These are phyloP conservation scores for Lentinula lateritia DNA, from an alignment of 768 basidiomycete species.

Conservation along the genomic window DNA sequence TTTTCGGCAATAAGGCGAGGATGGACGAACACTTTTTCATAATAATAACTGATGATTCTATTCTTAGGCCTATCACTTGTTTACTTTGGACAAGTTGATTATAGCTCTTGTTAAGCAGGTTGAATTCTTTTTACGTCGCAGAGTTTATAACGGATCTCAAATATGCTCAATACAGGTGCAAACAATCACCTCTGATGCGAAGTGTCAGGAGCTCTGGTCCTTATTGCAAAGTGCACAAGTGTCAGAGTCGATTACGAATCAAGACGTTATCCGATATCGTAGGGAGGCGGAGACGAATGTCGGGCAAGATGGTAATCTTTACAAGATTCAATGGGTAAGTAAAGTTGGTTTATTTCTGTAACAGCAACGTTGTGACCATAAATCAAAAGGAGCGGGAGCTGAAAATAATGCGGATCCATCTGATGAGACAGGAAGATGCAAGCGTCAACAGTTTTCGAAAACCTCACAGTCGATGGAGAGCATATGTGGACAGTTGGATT, in stretches of 20 bases:
- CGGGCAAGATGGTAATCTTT: conserved; percentile 71
- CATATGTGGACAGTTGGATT: conserved; percentile 71
- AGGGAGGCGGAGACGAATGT: conserved; percentile 74
- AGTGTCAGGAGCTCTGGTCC: conserved; percentile 81
- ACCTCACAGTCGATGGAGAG: conserved; percentile 56
- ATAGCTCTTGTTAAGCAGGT: conserved; percentile 87
- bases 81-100: conserved; percentile 92
- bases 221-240: conserved; percentile 63
- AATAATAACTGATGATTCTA: conserved; percentile 13
- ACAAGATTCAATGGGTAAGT: conserved; percentile 77
- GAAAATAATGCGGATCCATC: conserved; percentile 54
- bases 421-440: conserved; percentile 59
- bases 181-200: conserved; percentile 76
- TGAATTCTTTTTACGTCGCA: conserved; percentile 27
- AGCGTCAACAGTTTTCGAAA: conserved; percentile 54
- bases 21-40: not conserved
- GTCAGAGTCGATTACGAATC: conserved; percentile 45
- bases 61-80: conserved; percentile 81
- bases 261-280: conserved; percentile 72
- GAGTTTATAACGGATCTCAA: not conserved
- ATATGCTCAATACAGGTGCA: conserved; percentile 62
- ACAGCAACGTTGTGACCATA: not conserved
- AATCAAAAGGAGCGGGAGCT: conserved; percentile 42
- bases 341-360: conserved; percentile 11
- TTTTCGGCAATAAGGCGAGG: conserved; percentile 81